phyloP scores from a whole-genome alignment of 352 stramenopile species.

The Peronospora destructor region DNA sequence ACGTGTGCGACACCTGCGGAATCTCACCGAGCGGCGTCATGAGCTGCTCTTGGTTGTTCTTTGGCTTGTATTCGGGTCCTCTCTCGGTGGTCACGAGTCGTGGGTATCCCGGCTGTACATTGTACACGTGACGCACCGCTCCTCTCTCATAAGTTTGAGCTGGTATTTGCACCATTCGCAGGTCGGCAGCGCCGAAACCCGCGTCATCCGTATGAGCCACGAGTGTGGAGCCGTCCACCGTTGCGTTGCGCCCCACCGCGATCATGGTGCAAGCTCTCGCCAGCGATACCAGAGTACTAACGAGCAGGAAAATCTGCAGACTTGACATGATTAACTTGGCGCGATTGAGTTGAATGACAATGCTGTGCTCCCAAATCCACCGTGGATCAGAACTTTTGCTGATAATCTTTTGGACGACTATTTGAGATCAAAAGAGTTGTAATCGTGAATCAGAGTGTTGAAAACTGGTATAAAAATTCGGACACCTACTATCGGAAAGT shows the following conservation, averaged over 20 bases:
- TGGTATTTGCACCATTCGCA: constrained; percentile 87
- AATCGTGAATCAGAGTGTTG: too few species aligned
- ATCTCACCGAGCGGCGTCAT: constrained; percentile 78
- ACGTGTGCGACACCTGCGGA: constrained; percentile 87
- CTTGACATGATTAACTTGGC: neutral
- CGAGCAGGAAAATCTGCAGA: constrained; percentile 11
- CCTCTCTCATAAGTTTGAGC: constrained; percentile 50
- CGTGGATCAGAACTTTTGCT: too few species aligned
- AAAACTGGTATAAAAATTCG: too few species aligned
- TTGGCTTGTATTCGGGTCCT: constrained; percentile 54
- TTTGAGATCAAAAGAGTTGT: too few species aligned
- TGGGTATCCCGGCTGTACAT: constrained; percentile 64
- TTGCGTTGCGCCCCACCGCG: constrained; percentile 71
- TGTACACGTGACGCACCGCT: constrained; percentile 52
- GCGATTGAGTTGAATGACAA: neutral
- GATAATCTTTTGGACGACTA: too few species aligned
- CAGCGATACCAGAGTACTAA: constrained; percentile 4
- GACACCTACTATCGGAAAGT: too few species aligned
- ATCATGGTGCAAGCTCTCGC: constrained; percentile 81
- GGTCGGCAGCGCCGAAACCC: constrained; percentile 75
- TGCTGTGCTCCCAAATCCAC: neutral
- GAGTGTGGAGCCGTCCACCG: constrained; percentile 79
- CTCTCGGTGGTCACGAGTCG: constrained; percentile 64
- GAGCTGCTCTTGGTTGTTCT: constrained; percentile 22
- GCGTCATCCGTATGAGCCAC: constrained; percentile 87